A percentile compares a stretch with the other conserved stretches of the same genome.
Evolutionary conservation across 2,329 filamentous ascomycete genomes (phyloP).

Genomic region (Calonectria honghensis): DNA sequence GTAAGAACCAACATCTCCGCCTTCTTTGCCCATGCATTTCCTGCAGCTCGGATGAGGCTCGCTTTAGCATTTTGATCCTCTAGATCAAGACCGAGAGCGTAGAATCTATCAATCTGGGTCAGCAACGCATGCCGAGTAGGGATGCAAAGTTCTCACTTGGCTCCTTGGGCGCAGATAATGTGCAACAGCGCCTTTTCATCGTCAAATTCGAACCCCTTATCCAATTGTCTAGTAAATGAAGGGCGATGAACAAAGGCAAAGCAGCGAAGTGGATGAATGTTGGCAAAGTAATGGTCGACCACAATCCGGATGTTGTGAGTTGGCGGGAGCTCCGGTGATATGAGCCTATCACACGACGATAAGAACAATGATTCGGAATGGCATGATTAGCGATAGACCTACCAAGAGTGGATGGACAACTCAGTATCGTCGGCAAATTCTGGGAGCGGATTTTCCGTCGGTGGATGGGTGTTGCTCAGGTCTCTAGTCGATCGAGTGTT

Average conservation of each 20-base stretch:
- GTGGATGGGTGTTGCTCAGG: conserved; percentile 45
- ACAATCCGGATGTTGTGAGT: conserved; percentile 60
- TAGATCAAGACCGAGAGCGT: conserved; percentile 56
- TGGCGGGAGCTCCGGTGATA: conserved; percentile 58
- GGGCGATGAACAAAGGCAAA: conserved; percentile 65
- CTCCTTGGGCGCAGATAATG: conserved; percentile 62
- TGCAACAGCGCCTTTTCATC: conserved; percentile 62
- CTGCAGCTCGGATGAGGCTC: conserved; percentile 58
- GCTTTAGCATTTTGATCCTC: conserved; percentile 57
- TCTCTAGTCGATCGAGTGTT: conserved; percentile 43
- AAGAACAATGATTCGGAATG: conserved; percentile 6
- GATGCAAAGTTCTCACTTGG: conserved; percentile 56
- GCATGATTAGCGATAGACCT: neutral
- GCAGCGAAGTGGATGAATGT: conserved; percentile 63
- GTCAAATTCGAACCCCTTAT: conserved; percentile 60
- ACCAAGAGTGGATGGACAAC: conserved; percentile 55
- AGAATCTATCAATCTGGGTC: conserved; percentile 57
- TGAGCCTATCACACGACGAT: conserved; percentile 55
- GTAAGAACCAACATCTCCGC: conserved; percentile 61
- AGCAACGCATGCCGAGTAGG: neutral
- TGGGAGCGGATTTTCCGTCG: conserved; percentile 39
- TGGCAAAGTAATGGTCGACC: conserved; percentile 63
- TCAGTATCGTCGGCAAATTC: conserved; percentile 55
- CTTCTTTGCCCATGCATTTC: conserved; percentile 62
- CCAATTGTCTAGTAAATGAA: conserved; percentile 62